A percentile compares a stretch with the other conserved stretches of the same genome.
These are phyloP conservation scores for Aegilops tauschii DNA, from an alignment of 176 grass and related monocot genomes.

Conservation along the genomic window DNA sequence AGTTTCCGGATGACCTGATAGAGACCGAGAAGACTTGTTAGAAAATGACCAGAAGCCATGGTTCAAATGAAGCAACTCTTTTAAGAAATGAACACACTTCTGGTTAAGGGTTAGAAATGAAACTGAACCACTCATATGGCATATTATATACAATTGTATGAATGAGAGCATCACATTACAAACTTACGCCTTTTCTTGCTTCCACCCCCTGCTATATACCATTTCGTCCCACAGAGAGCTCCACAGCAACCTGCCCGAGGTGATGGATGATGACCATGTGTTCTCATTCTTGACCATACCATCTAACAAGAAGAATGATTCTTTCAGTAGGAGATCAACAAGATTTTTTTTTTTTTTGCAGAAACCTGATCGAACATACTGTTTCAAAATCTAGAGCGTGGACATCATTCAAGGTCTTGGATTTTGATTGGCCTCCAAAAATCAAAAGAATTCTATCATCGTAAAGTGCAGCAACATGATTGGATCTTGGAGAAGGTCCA, in stretches of 20 bases:
- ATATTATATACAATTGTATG: neutral
- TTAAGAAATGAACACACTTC: neutral
- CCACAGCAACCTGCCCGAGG: conserved; percentile 90
- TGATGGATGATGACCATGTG: conserved; percentile 83
- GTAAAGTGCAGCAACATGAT: conserved; percentile 84
- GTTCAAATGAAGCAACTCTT: neutral
- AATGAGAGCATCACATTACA: conserved; percentile 1
- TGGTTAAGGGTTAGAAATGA: neutral
- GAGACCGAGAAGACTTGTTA: conserved; percentile 8
- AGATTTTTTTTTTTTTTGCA: neutral
- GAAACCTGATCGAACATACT: conserved; percentile 48
- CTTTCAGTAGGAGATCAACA: conserved; percentile 27
- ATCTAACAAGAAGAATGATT: conserved; percentile 57
- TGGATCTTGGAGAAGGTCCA: conserved; percentile 87
- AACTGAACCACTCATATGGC: neutral
- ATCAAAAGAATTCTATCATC: conserved; percentile 84
- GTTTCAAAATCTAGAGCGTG: conserved; percentile 95
- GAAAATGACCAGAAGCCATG: neutral
- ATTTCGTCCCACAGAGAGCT: conserved; percentile 94
- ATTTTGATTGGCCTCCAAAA: conserved; percentile 95
- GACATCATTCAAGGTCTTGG: conserved; percentile 88
- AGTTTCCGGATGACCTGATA: conserved; percentile 82
- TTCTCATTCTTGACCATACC: conserved; percentile 96
- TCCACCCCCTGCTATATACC: conserved; percentile 95
- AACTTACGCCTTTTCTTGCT: conserved; percentile 95